Evolutionary conservation across 176 grass and related monocot genomes (phyloP).

Genomic region (Carex kokanica): DNA sequence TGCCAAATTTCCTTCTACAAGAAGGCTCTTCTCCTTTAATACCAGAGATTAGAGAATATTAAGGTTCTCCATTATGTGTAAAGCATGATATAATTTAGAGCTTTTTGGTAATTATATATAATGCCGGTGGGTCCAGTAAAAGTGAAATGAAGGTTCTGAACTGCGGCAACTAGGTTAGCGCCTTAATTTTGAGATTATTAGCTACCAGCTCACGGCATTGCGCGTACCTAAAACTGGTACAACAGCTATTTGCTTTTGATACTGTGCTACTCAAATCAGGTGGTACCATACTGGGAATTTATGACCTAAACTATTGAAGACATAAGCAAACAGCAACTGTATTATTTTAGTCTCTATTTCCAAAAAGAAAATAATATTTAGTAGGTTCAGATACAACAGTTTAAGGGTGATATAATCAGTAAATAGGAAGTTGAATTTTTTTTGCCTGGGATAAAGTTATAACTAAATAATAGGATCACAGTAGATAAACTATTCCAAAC

Average conservation of each 20-base stretch:
- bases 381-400: background rate
- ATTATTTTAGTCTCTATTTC: background rate
- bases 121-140: slow-evolving; percentile 5
- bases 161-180: background rate
- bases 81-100: slow-evolving; percentile 57
- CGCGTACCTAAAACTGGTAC: slow-evolving; percentile 4
- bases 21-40: slow-evolving; percentile 49
- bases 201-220: background rate
- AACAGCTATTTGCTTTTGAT: background rate
- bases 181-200: background rate
- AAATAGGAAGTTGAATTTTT: background rate
- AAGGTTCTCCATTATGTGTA: slow-evolving; percentile 53
- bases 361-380: background rate
- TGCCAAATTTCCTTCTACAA: slow-evolving; percentile 66
- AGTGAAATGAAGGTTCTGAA: background rate
- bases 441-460: background rate
- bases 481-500: background rate
- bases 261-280: background rate
- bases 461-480: background rate
- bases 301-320: background rate
- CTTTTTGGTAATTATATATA: slow-evolving; percentile 1
- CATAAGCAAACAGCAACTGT: background rate
- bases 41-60: slow-evolving; percentile 34
- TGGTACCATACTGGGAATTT: background rate
- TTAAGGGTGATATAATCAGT: background rate